Evolutionary conservation across 805 yeast genomes (phyloP).

Genomic region (Candida lessepsii): DNA sequence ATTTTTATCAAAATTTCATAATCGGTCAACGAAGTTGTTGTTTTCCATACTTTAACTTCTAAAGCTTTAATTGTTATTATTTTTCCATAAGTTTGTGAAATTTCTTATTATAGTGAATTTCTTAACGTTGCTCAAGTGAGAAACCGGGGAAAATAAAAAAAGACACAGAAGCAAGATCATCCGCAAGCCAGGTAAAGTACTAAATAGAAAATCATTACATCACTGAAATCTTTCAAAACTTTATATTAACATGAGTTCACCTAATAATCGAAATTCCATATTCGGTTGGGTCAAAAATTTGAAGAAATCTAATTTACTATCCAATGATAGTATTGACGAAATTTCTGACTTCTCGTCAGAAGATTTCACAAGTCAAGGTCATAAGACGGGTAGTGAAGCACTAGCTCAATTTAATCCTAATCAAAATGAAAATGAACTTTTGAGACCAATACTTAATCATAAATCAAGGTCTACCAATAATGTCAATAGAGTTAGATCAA

Average conservation of each 20-base stretch:
- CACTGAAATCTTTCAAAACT: no score
- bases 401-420: neutral
- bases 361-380: conserved; percentile 7
- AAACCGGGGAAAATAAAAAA: no score
- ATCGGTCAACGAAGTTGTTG: no score
- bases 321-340: conserved; percentile 41
- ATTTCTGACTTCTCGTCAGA: conserved; percentile 18
- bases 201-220: neutral
- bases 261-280: conserved; percentile 37
- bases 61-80: no score
- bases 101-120: no score
- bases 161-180: neutral
- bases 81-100: no score
- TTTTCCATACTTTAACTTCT: no score
- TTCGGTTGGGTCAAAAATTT: conserved; percentile 48
- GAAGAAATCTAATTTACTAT: conserved; percentile 34
- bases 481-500: conserved; percentile 38
- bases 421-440: conserved; percentile 20
- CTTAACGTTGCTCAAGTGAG: no score
- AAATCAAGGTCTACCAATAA: conserved; percentile 52
- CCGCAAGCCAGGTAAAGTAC: no score
- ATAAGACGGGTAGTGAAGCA: conserved; percentile 2
- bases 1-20: no score
- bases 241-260: conserved; percentile 20
- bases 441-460: conserved; percentile 49